Conservation (phyloP, 2,329 filamentous ascomycete species). For the Coniochaeta sp. region DNA sequence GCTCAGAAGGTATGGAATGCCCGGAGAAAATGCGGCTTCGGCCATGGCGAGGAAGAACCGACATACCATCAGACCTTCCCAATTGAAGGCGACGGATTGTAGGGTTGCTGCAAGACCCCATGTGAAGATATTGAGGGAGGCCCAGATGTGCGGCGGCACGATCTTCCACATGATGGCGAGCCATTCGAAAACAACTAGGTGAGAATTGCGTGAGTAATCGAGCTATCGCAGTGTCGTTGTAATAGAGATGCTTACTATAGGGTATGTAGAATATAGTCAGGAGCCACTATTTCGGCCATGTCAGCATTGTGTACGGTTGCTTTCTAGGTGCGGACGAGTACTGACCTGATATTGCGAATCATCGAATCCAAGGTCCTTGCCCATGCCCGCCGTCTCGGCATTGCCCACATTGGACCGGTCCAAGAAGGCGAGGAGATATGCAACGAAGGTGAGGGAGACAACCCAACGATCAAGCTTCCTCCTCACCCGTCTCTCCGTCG, state of each 20-base stretch:
- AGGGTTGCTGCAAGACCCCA: slow-evolving; percentile 23
- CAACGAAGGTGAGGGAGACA: slow-evolving; percentile 22
- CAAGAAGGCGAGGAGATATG: slow-evolving; percentile 28
- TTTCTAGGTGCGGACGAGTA: not conserved
- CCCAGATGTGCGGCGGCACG: slow-evolving; percentile 29
- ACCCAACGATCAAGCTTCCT: slow-evolving; percentile 26
- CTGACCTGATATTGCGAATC: slow-evolving; percentile 29
- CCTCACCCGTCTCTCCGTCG: slow-evolving; percentile 23
- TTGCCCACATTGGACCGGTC: slow-evolving; percentile 33
- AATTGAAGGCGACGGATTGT: slow-evolving; percentile 25
- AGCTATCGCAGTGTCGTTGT: too few relatives aligned
- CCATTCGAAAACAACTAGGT: slow-evolving; percentile 33
- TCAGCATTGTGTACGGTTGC: slow-evolving; percentile 9
- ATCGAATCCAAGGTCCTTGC: slow-evolving; percentile 26
- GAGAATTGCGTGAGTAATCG: not conserved
- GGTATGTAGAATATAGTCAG: slow-evolving; percentile 38
- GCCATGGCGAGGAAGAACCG: slow-evolving; percentile 34
- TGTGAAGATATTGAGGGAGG: slow-evolving; percentile 15
- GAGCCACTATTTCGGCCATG: slow-evolving; percentile 25
- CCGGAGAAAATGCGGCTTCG: slow-evolving; percentile 34
- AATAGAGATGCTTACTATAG: slow-evolving; percentile 24
- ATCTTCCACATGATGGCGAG: slow-evolving; percentile 34
- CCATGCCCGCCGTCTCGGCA: slow-evolving; percentile 28
- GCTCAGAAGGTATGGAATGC: slow-evolving; percentile 34
- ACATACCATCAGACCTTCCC: slow-evolving; percentile 27